Base-by-base conservation (phyloP, 2,329 filamentous ascomycete genomes). In the Pestalotiopsis sp. region DNA sequence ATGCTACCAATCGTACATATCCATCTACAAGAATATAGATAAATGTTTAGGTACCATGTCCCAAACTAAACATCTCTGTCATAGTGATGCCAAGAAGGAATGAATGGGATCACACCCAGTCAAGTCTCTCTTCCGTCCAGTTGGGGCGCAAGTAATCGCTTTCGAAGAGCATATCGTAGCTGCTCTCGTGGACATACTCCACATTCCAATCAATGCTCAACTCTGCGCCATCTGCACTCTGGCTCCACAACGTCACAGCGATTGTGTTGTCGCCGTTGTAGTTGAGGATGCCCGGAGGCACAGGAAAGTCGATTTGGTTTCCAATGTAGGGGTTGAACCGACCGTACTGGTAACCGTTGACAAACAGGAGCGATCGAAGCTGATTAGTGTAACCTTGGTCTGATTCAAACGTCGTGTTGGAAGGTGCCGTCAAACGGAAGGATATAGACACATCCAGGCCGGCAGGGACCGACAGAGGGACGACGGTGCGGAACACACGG, bases 261-360 rank as follows among this genome's bases (percentile, higher is more conserved):
- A 91, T 82, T 0, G 86, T 87, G 70, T 91, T 91, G 9, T 86
- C 80, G 0, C 88, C 89, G 6, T 78, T 77, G 69, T 90, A 89
- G 73, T 90, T 82, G 9, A 90, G 76, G 4, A 91, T 80, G 0
- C 89, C 89, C 0, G 86, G 85, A 1, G 87, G 88, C 2, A 91
- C 86, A 0, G 89, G 89, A 72, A 89, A 91, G 17, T 83, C 80
- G 17, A 86, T 81, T 78, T 91, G 89, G 61, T 89, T 86, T 0
- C 89, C 89, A 52, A 91, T 88, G 64, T 86, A 83, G 0, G 89
- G 87, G 69, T 87, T 85, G 73, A 85, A 91, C 7, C 87, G 83
- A 2, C 86, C 89, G 71, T 89, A 91, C 73, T 90, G 88, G 72
- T 90, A 91, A 0, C 89, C 89, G 67, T 91, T 91, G n/a, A 91